These are phyloP conservation scores for Endothia cerciana DNA, from an alignment of 2,329 filamentous ascomycete species.

Conservation along the genomic window DNA sequence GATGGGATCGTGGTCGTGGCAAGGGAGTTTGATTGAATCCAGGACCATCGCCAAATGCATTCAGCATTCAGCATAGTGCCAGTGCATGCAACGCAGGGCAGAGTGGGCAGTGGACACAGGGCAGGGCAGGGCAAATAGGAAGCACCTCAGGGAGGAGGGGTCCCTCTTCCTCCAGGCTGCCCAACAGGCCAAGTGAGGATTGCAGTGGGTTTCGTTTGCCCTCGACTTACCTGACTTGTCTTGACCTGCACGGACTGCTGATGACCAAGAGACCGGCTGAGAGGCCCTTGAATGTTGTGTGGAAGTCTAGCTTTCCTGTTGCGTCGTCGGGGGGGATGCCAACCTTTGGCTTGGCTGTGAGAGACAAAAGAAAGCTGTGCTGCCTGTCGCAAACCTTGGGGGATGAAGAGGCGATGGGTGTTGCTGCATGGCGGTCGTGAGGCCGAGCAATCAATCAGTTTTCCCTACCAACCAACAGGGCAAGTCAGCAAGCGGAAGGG, in stretches of 20 bases:
- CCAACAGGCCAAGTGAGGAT: background rate
- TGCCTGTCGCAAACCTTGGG: background rate
- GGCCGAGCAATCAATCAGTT: conserved; percentile 11
- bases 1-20: conserved; percentile 2
- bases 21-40: conserved; percentile 12
- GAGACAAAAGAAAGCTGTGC: background rate
- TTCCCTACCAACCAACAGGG: conserved; percentile 11
- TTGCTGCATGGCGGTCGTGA: conserved; percentile 4
- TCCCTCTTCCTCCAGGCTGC: conserved; percentile 2
- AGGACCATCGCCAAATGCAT: background rate
- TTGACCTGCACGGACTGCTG: background rate
- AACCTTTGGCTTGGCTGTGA: background rate
- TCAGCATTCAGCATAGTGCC: background rate
- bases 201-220: background rate
- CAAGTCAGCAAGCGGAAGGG: conserved; percentile 16
- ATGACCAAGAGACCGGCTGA: background rate
- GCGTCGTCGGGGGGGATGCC: background rate
- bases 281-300: background rate
- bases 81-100: conserved; percentile 6
- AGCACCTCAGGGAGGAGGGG: background rate
- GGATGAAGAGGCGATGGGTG: background rate
- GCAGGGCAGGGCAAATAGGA: conserved; percentile 1
- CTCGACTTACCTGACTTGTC: conserved; percentile 7
- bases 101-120: background rate
- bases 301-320: background rate